Base-by-base conservation (phyloP, 768 basidiomycete species). In the Dioszegia crocea region DNA sequence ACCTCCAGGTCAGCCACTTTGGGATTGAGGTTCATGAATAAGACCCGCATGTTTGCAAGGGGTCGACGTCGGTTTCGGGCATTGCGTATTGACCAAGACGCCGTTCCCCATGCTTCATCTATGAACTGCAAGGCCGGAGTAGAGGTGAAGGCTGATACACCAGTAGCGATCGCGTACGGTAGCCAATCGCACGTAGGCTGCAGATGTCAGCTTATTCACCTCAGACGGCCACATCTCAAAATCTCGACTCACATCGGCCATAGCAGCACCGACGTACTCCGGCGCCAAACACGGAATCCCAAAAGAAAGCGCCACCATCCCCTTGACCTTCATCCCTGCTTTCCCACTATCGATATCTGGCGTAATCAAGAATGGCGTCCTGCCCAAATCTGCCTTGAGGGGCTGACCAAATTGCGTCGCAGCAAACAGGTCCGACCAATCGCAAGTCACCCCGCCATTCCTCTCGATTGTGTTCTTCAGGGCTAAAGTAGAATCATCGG, bases 231-330 rank as follows among this genome's bases (percentile, higher is more conserved):
- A 40, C 14, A n/a, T 26, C 12, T 30, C 19, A 62, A 43, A 2
- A n/a, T n/a, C n/a, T n/a, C 26, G 56, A 59, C 60, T 56, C 48
- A 67, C 60, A 27, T 45, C 44, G 12, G 10, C 33, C 24, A 64
- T 17, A 8, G 59, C 57, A 17, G 54, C 55, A 16, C 66, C 56
- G 23, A 63, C 59, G 83, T 85, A 91, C 11, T 80, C 77, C 4
- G 81, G 73, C 1, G 81, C 82, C 11, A 96, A 67, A 64, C 89
- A 91, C 3, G 92, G 92, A 51, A 96, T 85, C 11, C 91, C 91
- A 39, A 91, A 79, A 0, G 88, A 90, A 31, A 97, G 82, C 5
- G 90, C 88, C 2, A 86, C 81, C 53, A 94, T 79, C 67, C 83
- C 91, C 75, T 92, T 93, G 10, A 86, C 83, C 64, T 88, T 91